A percentile compares a stretch with the other conserved stretches of the same genome.
Evolutionary conservation across 2,329 filamentous ascomycete genomes (phyloP).

Genomic region (Parasarocladium wereldwijsianum): DNA sequence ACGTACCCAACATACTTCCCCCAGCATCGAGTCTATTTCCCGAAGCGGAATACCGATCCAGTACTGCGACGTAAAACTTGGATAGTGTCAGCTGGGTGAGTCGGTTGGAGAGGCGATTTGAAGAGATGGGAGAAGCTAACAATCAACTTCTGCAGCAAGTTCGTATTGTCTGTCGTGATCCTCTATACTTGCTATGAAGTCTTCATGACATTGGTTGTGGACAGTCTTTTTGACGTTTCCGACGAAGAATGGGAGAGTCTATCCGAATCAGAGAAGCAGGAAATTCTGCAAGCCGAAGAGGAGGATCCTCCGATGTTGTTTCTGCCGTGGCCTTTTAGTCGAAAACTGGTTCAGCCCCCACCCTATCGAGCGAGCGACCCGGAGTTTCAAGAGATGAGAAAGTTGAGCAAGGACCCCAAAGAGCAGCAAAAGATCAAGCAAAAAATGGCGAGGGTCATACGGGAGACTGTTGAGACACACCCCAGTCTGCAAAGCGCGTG

Average conservation of each 20-base stretch:
- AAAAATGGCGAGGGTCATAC: conserved; percentile 15
- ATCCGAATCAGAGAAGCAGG: conserved; percentile 27
- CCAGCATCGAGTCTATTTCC: too few species aligned
- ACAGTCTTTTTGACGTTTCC: conserved; percentile 26
- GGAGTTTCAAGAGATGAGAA: conserved; percentile 47
- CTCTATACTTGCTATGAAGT: conserved; percentile 24
- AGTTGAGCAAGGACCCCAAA: conserved; percentile 37
- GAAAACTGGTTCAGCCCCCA: conserved; percentile 27
- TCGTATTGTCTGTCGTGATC: conserved; percentile 16
- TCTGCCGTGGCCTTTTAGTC: conserved; percentile 48
- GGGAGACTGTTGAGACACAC: conserved; percentile 22
- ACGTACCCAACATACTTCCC: too few species aligned
- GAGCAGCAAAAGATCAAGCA: conserved; percentile 32
- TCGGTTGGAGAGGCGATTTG: conserved; percentile 16
- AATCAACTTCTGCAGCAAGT: too few species aligned
- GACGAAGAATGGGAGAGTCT: conserved; percentile 26
- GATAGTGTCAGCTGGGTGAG: too few species aligned
- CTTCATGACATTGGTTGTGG: conserved; percentile 30
- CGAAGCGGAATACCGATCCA: too few species aligned
- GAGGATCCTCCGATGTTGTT: conserved; percentile 32
- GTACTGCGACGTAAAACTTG: too few species aligned
- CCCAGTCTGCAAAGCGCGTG: conserved; percentile 30
- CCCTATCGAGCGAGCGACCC: conserved; percentile 43
- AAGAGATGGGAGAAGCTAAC: too few species aligned
- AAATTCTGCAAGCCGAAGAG: conserved; percentile 24